phyloP scores from a whole-genome alignment of 139 green algal species.

The Astrephomene gubernaculifera region DNA sequence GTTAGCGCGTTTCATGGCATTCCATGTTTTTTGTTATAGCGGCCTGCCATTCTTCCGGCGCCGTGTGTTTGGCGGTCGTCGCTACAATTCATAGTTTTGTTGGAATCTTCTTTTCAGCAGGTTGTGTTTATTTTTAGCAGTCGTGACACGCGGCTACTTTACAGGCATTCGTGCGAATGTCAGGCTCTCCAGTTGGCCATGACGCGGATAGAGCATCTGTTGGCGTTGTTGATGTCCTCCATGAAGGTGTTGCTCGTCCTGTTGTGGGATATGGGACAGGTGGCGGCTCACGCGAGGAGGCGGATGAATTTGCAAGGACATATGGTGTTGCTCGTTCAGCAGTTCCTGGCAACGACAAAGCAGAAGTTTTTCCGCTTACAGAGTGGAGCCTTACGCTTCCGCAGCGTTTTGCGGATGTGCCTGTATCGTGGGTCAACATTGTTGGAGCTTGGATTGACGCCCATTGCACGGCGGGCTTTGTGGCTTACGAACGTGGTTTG shows the following conservation, averaged over 20 bases:
- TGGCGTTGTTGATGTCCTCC: too few relatives aligned
- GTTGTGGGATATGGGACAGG: not conserved
- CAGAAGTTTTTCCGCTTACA: not conserved
- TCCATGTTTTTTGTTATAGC: too few relatives aligned
- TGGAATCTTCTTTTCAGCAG: too few relatives aligned
- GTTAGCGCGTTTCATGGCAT: too few relatives aligned
- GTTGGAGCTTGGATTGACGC: not conserved
- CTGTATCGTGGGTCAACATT: not conserved
- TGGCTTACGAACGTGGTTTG: not conserved
- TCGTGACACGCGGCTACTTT: too few relatives aligned
- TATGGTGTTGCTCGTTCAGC: not conserved
- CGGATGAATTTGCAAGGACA: not conserved
- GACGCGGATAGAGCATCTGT: too few relatives aligned
- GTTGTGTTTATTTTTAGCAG: too few relatives aligned
- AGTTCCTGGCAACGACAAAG: not conserved
- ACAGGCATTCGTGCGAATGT: too few relatives aligned
- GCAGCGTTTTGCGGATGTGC: not conserved
- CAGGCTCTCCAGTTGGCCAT: too few relatives aligned
- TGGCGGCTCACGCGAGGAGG: not conserved
- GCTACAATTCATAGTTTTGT: too few relatives aligned
- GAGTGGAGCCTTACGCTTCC: not conserved
- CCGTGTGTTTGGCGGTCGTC: too few relatives aligned
- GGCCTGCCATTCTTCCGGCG: too few relatives aligned
- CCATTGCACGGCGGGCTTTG: not conserved
- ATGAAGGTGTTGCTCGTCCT: not conserved